Conservation (phyloP, 495 filamentous ascomycete genomes). For the Rostrohypoxylon terebratum region DNA sequence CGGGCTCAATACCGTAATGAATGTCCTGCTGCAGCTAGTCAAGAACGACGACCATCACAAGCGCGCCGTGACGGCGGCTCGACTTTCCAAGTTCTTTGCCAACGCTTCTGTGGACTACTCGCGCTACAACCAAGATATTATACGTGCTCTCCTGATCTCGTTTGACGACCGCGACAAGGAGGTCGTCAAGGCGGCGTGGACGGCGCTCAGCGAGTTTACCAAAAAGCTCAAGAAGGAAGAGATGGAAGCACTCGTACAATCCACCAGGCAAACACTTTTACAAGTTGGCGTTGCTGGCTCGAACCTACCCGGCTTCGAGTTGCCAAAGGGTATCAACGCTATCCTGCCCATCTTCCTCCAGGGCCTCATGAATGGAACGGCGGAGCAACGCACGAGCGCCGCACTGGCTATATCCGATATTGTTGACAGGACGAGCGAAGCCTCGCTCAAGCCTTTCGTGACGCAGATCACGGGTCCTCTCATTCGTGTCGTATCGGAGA, state of each 20-base stretch:
- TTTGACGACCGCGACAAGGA: slow-evolving; percentile 87
- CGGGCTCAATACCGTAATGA: slow-evolving; percentile 94
- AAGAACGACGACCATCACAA: slow-evolving; percentile 93
- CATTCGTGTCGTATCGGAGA: slow-evolving; percentile 95
- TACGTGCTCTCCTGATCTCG: slow-evolving; percentile 86
- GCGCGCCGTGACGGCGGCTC: slow-evolving; percentile 78
- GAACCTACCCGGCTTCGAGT: slow-evolving; percentile 86
- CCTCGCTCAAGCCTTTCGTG: slow-evolving; percentile 90
- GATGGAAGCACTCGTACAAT: slow-evolving; percentile 93
- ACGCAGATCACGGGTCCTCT: slow-evolving; percentile 97
- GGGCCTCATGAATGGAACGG: slow-evolving; percentile 93
- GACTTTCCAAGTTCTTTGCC: slow-evolving; percentile 90
- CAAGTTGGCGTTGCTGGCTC: slow-evolving; percentile 89
- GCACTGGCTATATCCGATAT: slow-evolving; percentile 96
- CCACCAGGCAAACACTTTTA: slow-evolving; percentile 83
- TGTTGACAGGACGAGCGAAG: slow-evolving; percentile 86
- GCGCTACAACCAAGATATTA: slow-evolving; percentile 92
- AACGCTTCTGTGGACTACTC: slow-evolving; percentile 87
- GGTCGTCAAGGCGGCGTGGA: slow-evolving; percentile 94
- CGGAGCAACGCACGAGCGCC: slow-evolving; percentile 90
- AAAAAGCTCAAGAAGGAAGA: slow-evolving; percentile 94
- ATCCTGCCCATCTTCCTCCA: slow-evolving; percentile 97
- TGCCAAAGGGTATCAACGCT: slow-evolving; percentile 98
- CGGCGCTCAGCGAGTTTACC: slow-evolving; percentile 86
- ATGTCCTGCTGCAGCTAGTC: slow-evolving; percentile 82